Evolutionary conservation across 2,329 filamentous ascomycete genomes (phyloP).

Genomic region (Fusarium nygamai): DNA sequence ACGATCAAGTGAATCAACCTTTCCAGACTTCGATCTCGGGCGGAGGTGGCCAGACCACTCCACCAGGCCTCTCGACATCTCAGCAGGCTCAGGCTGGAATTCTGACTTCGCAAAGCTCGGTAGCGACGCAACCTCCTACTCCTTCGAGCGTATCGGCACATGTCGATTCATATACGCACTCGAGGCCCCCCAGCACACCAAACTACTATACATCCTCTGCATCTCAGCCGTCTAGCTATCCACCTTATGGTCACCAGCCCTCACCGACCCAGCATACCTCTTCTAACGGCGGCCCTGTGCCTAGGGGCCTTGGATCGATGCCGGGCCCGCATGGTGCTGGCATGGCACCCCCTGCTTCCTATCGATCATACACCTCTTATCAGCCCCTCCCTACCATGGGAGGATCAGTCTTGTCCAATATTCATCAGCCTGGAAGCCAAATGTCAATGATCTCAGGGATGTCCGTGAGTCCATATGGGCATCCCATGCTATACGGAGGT

Average conservation of each 20-base stretch:
- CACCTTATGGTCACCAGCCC: conserved; percentile 53
- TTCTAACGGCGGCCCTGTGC: conserved; percentile 51
- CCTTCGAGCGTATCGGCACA: conserved; percentile 64
- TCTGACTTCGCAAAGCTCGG: conserved; percentile 40
- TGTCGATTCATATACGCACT: conserved; percentile 64
- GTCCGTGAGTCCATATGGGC: conserved; percentile 63
- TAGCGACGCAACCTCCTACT: conserved; percentile 57
- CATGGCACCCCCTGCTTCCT: conserved; percentile 62
- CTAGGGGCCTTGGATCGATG: conserved; percentile 52
- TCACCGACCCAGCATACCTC: conserved; percentile 58
- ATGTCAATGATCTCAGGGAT: conserved; percentile 76
- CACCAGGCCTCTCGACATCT: conserved; percentile 42
- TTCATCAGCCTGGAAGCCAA: conserved; percentile 76
- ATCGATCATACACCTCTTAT: conserved; percentile 56
- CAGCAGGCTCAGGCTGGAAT: conserved; percentile 43
- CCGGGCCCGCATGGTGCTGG: conserved; percentile 38
- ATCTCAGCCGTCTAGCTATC: conserved; percentile 57
- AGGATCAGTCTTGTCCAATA: conserved; percentile 79
- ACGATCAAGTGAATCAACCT: conserved; percentile 72
- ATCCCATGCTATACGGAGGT: conserved; percentile 69
- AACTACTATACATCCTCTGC: conserved; percentile 68
- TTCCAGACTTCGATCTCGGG: conserved; percentile 69
- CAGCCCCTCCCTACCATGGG: conserved; percentile 69
- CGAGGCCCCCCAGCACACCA: conserved; percentile 65
- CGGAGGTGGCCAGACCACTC: conserved; percentile 52